phyloP scores from a whole-genome alignment of 192 early-diverging fungal species.

The Coemansia sp. region DNA sequence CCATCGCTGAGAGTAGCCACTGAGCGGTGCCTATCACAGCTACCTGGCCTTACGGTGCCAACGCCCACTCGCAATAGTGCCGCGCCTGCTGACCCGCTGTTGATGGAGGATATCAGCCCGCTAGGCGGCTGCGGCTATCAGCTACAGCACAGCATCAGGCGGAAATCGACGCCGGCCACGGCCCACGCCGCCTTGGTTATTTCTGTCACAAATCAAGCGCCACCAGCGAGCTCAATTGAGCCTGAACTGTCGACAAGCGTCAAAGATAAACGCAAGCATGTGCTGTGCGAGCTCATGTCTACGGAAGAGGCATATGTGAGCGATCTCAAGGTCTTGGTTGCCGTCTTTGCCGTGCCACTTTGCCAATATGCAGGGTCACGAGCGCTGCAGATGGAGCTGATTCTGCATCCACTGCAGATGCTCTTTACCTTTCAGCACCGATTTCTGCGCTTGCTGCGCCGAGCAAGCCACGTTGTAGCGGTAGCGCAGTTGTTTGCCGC shows the following conservation, averaged over 20 bases:
- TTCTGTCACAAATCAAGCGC: conserved; percentile 3
- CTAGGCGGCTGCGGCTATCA: not conserved
- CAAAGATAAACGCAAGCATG: conserved; percentile 39
- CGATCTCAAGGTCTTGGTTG: conserved; percentile 54
- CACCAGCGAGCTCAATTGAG: not conserved
- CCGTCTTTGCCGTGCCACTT: conserved; percentile 42
- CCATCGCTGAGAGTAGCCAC: not conserved
- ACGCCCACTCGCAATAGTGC: not conserved
- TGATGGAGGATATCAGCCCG: conserved; percentile 26
- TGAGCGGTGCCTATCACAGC: conserved; percentile 11
- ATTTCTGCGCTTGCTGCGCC: conserved; percentile 24
- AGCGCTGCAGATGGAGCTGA: conserved; percentile 22
- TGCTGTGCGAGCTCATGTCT: conserved; percentile 51
- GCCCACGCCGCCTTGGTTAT: not conserved
- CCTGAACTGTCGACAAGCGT: not conserved
- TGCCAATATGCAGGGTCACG: conserved; percentile 26
- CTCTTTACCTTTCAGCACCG: conserved; percentile 43
- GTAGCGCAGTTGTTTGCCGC: conserved; percentile 31
- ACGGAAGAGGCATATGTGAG: conserved; percentile 59
- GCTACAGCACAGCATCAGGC: conserved; percentile 1
- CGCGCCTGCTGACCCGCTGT: conserved; percentile 10
- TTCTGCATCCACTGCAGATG: conserved; percentile 34
- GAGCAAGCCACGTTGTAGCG: conserved; percentile 9
- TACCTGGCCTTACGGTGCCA: not conserved
- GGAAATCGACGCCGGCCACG: not conserved